These are phyloP conservation scores for Hyaloscypha hepaticicola DNA, from an alignment of 495 filamentous ascomycete genomes.

Conservation along the genomic window DNA sequence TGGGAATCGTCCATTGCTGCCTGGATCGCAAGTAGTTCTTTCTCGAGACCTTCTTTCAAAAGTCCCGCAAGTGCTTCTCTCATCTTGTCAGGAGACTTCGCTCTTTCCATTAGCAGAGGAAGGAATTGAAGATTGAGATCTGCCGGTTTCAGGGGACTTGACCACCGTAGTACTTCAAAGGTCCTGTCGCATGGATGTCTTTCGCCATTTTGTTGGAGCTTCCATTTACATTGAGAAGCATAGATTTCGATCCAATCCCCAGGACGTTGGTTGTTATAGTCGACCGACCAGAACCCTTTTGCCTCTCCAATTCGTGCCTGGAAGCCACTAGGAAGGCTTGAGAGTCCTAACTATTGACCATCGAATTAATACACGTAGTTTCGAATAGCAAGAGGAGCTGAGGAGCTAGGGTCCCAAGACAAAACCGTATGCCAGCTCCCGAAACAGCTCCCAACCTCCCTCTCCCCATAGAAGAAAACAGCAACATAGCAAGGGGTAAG, in stretches of 20 bases:
- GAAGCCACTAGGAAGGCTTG: constrained; percentile 66
- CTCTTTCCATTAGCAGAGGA: constrained; percentile 69
- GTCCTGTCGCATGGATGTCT: constrained; percentile 52
- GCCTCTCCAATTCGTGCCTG: constrained; percentile 82
- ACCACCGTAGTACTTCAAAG: constrained; percentile 69
- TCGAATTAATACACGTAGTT: too few species aligned
- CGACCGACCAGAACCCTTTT: constrained; percentile 87
- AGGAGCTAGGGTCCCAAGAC: too few species aligned
- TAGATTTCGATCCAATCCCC: constrained; percentile 71
- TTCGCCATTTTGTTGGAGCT: constrained; percentile 39
- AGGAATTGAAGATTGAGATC: constrained; percentile 77
- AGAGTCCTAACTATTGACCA: constrained; percentile 60
- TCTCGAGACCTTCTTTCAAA: constrained; percentile 56
- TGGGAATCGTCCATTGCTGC: constrained; percentile 50
- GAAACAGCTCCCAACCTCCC: too few species aligned
- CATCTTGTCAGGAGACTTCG: constrained; percentile 49
- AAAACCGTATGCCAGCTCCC: too few species aligned
- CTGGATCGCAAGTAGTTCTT: constrained; percentile 60
- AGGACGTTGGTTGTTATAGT: constrained; percentile 37
- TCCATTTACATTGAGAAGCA: constrained; percentile 78
- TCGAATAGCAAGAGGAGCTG: too few species aligned
- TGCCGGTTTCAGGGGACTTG: constrained; percentile 60
- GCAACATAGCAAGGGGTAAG: too few species aligned
- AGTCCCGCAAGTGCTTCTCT: constrained; percentile 56
- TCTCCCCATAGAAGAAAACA: too few species aligned